Conservation (phyloP, 495 filamentous ascomycete species). For the Diplogelasinospora grovesii region DNA sequence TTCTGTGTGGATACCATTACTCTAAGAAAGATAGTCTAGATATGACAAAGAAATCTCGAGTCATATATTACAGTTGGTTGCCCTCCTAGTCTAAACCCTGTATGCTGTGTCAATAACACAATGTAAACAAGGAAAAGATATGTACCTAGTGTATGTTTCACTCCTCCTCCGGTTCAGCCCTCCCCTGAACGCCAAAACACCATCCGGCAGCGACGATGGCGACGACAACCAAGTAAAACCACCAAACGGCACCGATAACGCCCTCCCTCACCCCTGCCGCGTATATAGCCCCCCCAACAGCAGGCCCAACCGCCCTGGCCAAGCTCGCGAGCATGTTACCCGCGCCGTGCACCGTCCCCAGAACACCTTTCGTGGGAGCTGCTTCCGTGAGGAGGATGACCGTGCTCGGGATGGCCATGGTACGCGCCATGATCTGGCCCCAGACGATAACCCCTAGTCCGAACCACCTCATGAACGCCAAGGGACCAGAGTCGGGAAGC, state of each 20-base stretch:
- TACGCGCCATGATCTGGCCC: constrained; percentile 63
- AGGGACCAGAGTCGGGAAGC: constrained; percentile 4
- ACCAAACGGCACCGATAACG: constrained; percentile 64
- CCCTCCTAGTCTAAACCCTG: too few relatives aligned
- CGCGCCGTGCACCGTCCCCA: constrained; percentile 66
- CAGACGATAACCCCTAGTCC: constrained; percentile 57
- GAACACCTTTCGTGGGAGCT: constrained; percentile 51
- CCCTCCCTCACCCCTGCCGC: constrained; percentile 59
- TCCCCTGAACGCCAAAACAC: constrained; percentile 7
- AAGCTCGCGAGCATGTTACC: constrained; percentile 56
- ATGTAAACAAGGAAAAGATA: too few relatives aligned
- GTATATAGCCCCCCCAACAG: constrained; percentile 57
- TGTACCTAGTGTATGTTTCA: too few relatives aligned
- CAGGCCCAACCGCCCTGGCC: constrained; percentile 59
- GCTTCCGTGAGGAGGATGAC: constrained; percentile 66
- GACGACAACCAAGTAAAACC: constrained; percentile 42
- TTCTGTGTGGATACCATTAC: too few relatives aligned
- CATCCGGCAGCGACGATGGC: constrained; percentile 13
- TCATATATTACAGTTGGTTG: too few relatives aligned
- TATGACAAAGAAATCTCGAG: too few relatives aligned
- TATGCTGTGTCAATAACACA: too few relatives aligned
- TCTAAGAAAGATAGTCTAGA: too few relatives aligned
- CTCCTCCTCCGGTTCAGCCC: background rate
- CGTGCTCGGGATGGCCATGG: constrained; percentile 61
- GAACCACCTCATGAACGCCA: constrained; percentile 44